phyloP scores from a whole-genome alignment of 371 early-diverging fungal species.

The Phascolomyces articulosus region DNA sequence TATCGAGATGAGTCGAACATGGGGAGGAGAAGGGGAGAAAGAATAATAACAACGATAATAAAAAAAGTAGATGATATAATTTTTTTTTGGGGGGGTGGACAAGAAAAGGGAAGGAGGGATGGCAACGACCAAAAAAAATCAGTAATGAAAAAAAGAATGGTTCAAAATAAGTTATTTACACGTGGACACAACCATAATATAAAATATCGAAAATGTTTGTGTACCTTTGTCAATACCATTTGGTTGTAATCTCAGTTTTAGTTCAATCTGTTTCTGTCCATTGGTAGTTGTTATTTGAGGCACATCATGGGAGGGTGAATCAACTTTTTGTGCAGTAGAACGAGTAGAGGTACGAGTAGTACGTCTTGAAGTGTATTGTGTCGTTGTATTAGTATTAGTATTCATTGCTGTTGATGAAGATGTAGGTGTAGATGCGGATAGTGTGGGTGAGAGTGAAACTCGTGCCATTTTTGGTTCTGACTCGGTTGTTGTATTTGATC shows the following conservation, averaged over 20 bases:
- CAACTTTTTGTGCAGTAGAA: constrained; percentile 14
- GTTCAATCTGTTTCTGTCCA: constrained; percentile 7
- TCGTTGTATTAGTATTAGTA: too few relatives aligned
- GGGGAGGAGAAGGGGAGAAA: too few relatives aligned
- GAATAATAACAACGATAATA: too few relatives aligned
- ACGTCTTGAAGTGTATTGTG: constrained; percentile 8
- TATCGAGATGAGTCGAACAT: too few relatives aligned
- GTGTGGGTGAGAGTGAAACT: neutral
- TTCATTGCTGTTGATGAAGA: too few relatives aligned
- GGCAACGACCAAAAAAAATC: neutral
- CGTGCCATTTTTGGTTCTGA: constrained; percentile 14
- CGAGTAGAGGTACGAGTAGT: constrained; percentile 5
- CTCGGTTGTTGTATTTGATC: constrained; percentile 18
- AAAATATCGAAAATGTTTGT: neutral
- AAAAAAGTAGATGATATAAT: too few relatives aligned
- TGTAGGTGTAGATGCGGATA: neutral
- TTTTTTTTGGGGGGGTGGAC: neutral
- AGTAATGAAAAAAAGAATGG: neutral
- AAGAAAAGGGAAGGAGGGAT: neutral
- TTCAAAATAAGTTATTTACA: neutral
- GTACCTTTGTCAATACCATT: constrained; percentile 2
- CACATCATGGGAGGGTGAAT: constrained; percentile 10
- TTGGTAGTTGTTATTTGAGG: constrained; percentile 8
- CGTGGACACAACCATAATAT: neutral
- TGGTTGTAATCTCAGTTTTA: neutral